Evolutionary conservation across 1,284 basidiomycete species (phyloP), one percentile per base, ranked within the genome.

Genomic region (Naganishia sp.): DNA sequence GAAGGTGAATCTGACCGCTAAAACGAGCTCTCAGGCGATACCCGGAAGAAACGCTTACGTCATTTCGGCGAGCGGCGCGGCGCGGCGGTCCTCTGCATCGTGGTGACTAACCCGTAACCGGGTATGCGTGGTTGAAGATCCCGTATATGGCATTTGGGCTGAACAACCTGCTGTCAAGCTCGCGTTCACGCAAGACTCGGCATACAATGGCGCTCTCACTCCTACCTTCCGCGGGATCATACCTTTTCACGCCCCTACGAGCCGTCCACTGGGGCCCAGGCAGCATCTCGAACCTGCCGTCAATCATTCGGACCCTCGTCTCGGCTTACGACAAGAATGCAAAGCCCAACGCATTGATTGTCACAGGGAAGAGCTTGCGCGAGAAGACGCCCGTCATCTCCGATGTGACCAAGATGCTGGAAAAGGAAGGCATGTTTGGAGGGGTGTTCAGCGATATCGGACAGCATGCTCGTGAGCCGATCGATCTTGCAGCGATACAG

Each of bases 381-480:
- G 65, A 68, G 66, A 81, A 85, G 48, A 68, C 67, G 7, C 64
- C 66, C 46, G 63, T 70, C 33, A 66, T 65, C 45, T 82, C 88
- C 13, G 83, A 78, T 59, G 81, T 90, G 6, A 85, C 88, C 75
- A 76, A 70, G 21, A 80, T 88, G 59, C 78, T 90, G 56, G 83
- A 82, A 66, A 83, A 84, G 55, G 79, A 80, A 68, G 76, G 82
- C 67, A 85, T 85, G 16, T 86, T 85, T 73, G 86, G 85, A 55
- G 84, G 82, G 28, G 90, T 87, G 5, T 90, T 89, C 78, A 85
- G 82, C 68, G 86, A 88, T 70, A 90, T 92, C 68, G 88, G 88
- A 10, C 83, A 92, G 75, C 89, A 91, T 73, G 82, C 88, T 0
- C 90, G 70, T 71, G 60, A 63, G 70, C 60, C 4, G 15, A 6